phyloP scores from a whole-genome alignment of 768 basidiomycete genomes.

The Phaeotremella skinneri region DNA sequence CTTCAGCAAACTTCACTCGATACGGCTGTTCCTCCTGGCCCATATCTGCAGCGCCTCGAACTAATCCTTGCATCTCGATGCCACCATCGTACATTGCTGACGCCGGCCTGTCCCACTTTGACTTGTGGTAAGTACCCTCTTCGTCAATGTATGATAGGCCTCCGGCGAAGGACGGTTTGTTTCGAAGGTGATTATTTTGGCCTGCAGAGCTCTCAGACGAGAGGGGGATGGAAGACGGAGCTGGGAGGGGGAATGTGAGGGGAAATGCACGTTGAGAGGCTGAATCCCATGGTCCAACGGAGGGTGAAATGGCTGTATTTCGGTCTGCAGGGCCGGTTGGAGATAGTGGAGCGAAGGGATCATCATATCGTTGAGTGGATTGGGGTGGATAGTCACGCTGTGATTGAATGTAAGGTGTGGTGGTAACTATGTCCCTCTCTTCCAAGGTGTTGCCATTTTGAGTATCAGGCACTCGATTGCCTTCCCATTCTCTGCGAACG shows the following conservation, averaged over 20 bases:
- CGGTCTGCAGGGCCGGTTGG: not conserved
- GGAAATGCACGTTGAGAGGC: constrained; percentile 37
- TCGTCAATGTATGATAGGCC: constrained; percentile 44
- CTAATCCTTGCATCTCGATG: constrained; percentile 35
- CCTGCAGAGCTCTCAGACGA: constrained; percentile 2
- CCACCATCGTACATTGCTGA: constrained; percentile 15
- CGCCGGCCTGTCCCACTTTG: constrained; percentile 23
- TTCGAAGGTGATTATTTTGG: constrained; percentile 7
- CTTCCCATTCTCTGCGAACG: not conserved
- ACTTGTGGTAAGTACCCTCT: constrained; percentile 36
- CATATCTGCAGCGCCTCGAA: constrained; percentile 23
- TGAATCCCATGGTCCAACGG: constrained; percentile 48
- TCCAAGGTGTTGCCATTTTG: not conserved
- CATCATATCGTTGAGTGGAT: constrained; percentile 6
- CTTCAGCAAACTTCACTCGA: constrained; percentile 20
- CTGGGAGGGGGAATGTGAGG: constrained; percentile 1
- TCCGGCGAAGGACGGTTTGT: constrained; percentile 17
- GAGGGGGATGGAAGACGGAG: not conserved
- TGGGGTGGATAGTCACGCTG: not conserved
- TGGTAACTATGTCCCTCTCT: constrained; percentile 1
- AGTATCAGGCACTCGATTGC: not conserved
- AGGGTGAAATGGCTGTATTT: constrained; percentile 16
- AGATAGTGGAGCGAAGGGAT: constrained; percentile 19
- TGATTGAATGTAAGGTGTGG: not conserved
- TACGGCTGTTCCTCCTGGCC: constrained; percentile 7